phyloP scores from a whole-genome alignment of 345 rosid species.

The Crucihimalaya himalaica region DNA sequence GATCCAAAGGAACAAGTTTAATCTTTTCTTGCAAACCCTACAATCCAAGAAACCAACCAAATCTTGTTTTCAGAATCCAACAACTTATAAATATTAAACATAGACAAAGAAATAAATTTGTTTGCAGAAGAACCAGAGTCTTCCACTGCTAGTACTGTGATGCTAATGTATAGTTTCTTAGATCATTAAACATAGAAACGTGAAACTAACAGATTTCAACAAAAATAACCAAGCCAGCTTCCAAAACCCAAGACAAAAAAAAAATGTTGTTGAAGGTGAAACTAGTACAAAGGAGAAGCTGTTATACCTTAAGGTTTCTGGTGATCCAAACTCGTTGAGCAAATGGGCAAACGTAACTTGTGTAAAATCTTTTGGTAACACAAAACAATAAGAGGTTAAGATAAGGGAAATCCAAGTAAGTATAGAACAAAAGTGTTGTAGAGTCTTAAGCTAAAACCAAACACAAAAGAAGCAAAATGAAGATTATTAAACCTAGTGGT shows the following conservation, averaged over 20 bases:
- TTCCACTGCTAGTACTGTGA: background rate
- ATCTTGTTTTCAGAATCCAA: background rate
- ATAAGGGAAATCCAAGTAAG: background rate
- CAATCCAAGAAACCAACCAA: background rate
- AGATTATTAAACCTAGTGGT: slow-evolving; percentile 52
- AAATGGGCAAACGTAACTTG: slow-evolving; percentile 62
- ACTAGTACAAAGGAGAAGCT: slow-evolving; percentile 1
- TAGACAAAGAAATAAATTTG: background rate
- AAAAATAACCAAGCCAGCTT: background rate
- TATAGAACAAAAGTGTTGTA: background rate
- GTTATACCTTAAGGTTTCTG: slow-evolving; percentile 71
- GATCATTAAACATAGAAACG: background rate
- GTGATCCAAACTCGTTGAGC: slow-evolving; percentile 97
- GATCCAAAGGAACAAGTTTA: slow-evolving; percentile 72
- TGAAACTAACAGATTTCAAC: background rate
- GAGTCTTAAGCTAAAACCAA: background rate
- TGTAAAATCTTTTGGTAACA: slow-evolving; percentile 57
- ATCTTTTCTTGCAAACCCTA: slow-evolving; percentile 87
- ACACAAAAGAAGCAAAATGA: background rate
- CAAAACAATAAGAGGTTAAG: background rate
- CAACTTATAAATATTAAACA: background rate
- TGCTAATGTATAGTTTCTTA: background rate
- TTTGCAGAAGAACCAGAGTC: too few species aligned
- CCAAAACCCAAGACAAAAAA: background rate
- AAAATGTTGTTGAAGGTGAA: background rate